These are phyloP conservation scores for Lepidium sativum DNA, from an alignment of 345 rosid genomes.

Conservation along the genomic window DNA sequence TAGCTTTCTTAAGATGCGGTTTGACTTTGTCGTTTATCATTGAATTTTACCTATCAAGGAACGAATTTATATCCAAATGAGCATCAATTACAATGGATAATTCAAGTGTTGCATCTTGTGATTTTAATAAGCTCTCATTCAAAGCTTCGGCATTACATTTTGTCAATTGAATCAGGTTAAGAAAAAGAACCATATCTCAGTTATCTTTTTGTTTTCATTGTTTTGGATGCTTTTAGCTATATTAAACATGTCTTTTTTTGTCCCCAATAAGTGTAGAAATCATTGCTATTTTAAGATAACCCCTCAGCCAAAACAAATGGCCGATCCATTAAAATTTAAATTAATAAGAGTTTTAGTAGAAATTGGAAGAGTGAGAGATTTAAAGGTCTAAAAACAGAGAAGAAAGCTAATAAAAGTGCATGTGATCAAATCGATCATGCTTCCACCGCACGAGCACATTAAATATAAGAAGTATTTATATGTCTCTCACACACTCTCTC, in stretches of 20 bases:
- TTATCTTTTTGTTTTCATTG: background rate
- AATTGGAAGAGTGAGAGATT: background rate
- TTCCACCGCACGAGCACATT: slow-evolving; percentile 13
- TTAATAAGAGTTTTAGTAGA: background rate
- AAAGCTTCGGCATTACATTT: background rate
- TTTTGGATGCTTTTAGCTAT: background rate
- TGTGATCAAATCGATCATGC: slow-evolving; percentile 1
- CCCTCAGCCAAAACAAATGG: background rate
- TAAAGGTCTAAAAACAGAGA: background rate
- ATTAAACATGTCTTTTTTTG: background rate
- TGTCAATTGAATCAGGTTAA: background rate
- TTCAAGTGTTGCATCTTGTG: background rate
- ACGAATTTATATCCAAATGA: background rate
- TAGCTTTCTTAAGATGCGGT: background rate
- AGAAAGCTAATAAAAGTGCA: background rate
- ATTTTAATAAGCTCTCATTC: background rate
- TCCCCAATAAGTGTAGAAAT: background rate
- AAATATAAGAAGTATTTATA: background rate
- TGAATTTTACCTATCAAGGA: background rate
- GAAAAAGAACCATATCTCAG: background rate
- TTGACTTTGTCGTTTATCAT: slow-evolving; percentile 3
- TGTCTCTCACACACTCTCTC: background rate
- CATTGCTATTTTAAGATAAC: background rate
- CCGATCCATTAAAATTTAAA: background rate
- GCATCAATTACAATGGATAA: background rate